A percentile compares a stretch with the other conserved stretches of the same genome.
phyloP scores from a whole-genome alignment of 345 rosid genomes.

The Gossypioides kirkii region DNA sequence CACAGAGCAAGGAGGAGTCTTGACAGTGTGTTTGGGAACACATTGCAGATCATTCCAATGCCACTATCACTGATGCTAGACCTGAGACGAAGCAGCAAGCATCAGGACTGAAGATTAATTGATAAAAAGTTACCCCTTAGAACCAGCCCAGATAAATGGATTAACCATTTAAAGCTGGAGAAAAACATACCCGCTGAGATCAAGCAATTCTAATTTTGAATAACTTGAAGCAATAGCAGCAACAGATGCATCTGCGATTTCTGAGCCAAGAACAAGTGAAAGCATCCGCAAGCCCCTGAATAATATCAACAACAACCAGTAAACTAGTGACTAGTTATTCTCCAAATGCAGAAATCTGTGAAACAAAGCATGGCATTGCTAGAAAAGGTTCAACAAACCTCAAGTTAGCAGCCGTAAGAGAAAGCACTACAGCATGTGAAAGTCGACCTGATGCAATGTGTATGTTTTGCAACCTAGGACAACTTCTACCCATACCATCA shows the following conservation, averaged over 20 bases:
- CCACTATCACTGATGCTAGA: constrained; percentile 95
- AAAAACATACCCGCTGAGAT: constrained; percentile 91
- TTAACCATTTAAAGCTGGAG: neutral
- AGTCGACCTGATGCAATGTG: constrained; percentile 82
- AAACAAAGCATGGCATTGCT: neutral
- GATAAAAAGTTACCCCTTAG: neutral
- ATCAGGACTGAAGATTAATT: constrained; percentile 11
- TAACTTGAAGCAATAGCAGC: constrained; percentile 82
- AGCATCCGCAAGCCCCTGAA: constrained; percentile 84
- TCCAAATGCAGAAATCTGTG: neutral
- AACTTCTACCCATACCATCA: constrained; percentile 72
- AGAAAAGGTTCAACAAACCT: constrained; percentile 45
- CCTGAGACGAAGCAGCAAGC: constrained; percentile 34
- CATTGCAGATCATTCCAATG: constrained; percentile 96
- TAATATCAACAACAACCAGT: constrained; percentile 10
- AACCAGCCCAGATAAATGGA: neutral
- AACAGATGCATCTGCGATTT: constrained; percentile 86
- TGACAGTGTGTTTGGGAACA: constrained; percentile 68
- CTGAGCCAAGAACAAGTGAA: constrained; percentile 91
- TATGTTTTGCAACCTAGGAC: constrained; percentile 67
- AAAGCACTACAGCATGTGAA: constrained; percentile 76
- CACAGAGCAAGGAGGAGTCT: constrained; percentile 88
- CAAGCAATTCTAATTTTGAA: constrained; percentile 79
- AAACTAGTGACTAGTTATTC: neutral
- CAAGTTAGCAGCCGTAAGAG: constrained; percentile 72